Evolutionary conservation across 495 filamentous ascomycete species (phyloP), one percentile per base, ranked within the genome.

Genomic region (Zalerion maritima): DNA sequence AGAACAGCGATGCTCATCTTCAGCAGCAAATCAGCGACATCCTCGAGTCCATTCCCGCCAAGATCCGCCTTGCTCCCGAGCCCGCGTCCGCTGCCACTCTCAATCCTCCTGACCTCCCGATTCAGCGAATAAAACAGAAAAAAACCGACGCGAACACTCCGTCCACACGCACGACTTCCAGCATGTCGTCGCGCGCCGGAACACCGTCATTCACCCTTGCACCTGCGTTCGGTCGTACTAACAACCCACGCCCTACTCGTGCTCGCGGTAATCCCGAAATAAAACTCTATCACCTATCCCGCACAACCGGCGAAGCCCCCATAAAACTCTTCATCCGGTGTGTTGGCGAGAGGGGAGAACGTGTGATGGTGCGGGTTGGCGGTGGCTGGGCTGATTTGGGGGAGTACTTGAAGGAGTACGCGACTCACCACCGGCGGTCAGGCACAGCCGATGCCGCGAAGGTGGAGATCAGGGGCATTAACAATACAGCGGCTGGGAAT

Each of bases 321-420:
- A 85, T 89, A 38, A 94, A 93, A 50, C 68, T 97, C 2, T 89
- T 87, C 45, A 83, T 96, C 15, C 78, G 89, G 1, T 73, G 83
- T 9, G 84, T 97, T 1, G 89, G 89, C 20, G 82, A 91, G 49
- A 63, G 71, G 17, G 77, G 78, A n/a, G 83, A 93, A 49, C 72
- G 89, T 16, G 85, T 96, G 24, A 94, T 97, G 85, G 91, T 94
- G 6, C 78, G 89, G 32, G 83, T 96, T 13, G 89, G 89, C 10
- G 89, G 89, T 34, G 89, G 89, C 20, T 97, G 89, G 89, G 81
- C 84, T 9, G 89, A 97, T 47, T 58, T 97, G 14, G 84, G 76
- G 15, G 87, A 94, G 51, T 96, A 93, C 46, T 63, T 97, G n/a
- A 74, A 78, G 38, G 81, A 93, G 47, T 97, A 92, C 43, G 84